These are phyloP conservation scores for Aspergillus arachidicola DNA, from an alignment of 2,329 filamentous ascomycete genomes.

Conservation along the genomic window DNA sequence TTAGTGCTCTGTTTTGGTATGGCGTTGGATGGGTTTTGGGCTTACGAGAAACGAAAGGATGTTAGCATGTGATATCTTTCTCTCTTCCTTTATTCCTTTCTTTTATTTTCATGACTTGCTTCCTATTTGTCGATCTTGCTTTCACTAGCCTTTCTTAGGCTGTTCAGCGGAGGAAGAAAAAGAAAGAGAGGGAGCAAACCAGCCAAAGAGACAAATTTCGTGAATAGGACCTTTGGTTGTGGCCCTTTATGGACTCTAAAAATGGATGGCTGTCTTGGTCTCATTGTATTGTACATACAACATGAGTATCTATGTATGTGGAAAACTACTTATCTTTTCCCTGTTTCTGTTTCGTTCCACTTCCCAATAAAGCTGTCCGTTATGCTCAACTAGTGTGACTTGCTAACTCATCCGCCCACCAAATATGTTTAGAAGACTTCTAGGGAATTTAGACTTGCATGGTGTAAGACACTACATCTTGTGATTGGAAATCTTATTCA, in stretches of 20 bases:
- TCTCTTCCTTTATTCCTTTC: not conserved
- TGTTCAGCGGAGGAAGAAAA: not conserved
- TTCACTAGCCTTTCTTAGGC: not conserved
- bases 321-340: not conserved
- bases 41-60: slow-evolving; percentile 22
- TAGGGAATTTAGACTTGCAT: not conserved
- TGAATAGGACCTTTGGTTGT: not conserved
- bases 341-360: not conserved
- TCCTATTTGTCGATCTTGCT: not conserved
- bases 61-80: slow-evolving; percentile 12
- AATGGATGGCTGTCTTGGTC: not conserved
- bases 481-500: not conserved
- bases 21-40: slow-evolving; percentile 17
- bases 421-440: not conserved
- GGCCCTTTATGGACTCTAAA: not conserved
- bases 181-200: not conserved
- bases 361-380: not conserved
- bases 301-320: slow-evolving; percentile 2
- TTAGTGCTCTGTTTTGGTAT: slow-evolving; percentile 7
- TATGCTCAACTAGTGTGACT: not conserved
- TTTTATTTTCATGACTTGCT: not conserved
- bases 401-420: not conserved
- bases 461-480: not conserved
- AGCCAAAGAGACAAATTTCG: not conserved
- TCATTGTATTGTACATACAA: slow-evolving; percentile 12